Evolutionary conservation across 169 alveolate genomes (phyloP).

Genomic region (Plasmodium reichenowi): DNA sequence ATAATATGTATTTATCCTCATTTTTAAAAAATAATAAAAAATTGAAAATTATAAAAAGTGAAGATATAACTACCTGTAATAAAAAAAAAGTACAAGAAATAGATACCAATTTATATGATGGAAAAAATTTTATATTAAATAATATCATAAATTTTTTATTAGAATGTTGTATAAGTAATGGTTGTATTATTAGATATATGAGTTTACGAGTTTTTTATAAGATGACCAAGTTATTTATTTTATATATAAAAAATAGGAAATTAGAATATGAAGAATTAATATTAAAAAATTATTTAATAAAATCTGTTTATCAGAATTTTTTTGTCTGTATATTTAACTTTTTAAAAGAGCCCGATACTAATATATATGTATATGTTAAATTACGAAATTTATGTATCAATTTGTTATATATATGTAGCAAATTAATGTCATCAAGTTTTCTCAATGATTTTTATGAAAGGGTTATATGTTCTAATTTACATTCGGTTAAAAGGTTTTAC

Average conservation of each 20-base stretch:
- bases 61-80: not conserved
- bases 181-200: slow-evolving; percentile 40
- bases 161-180: slow-evolving; percentile 64
- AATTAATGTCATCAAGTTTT: slow-evolving; percentile 20
- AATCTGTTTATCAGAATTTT: slow-evolving; percentile 58
- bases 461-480: slow-evolving; percentile 9
- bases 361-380: slow-evolving; percentile 52
- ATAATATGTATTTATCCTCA: slow-evolving; percentile 8
- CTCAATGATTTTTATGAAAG: slow-evolving; percentile 63
- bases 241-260: slow-evolving; percentile 19
- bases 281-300: slow-evolving; percentile 34
- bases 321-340: slow-evolving; percentile 44
- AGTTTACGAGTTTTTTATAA: slow-evolving; percentile 36
- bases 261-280: slow-evolving; percentile 43
- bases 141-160: slow-evolving; percentile 66
- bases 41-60: not conserved
- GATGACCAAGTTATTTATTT: slow-evolving; percentile 39
- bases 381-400: slow-evolving; percentile 51
- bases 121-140: slow-evolving; percentile 43
- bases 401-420: slow-evolving; percentile 46
- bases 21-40: slow-evolving; percentile 32
- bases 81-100: slow-evolving; percentile 25
- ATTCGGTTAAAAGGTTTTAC: slow-evolving; percentile 30
- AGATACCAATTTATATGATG: slow-evolving; percentile 38
- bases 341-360: slow-evolving; percentile 66